phyloP scores from a whole-genome alignment of 2,329 filamentous ascomycete species.

The Sphaerulina vaccinii region DNA sequence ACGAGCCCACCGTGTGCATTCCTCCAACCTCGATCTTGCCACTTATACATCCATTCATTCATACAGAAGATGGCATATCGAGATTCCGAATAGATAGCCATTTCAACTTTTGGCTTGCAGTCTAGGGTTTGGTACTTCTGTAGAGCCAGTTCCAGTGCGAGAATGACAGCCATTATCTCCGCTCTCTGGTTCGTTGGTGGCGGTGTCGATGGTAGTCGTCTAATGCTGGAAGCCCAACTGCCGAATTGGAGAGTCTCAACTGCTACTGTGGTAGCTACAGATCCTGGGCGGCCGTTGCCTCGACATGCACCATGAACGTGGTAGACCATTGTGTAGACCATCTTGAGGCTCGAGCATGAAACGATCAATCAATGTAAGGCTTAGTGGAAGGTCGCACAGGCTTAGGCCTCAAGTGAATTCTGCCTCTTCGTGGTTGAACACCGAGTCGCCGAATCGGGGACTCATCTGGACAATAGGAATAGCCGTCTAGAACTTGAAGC shows the following conservation, averaged over 20 bases:
- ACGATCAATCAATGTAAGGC: neutral
- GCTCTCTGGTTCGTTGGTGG: neutral
- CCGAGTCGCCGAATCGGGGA: neutral
- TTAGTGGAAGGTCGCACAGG: neutral
- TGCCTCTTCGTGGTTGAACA: neutral
- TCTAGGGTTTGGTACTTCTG: neutral
- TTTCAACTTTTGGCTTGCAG: too few species aligned
- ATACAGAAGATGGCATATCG: too few species aligned
- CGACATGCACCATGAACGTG: conserved; percentile 4
- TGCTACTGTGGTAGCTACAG: neutral
- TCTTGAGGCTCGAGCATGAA: neutral
- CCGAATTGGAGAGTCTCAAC: neutral
- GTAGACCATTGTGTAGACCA: neutral
- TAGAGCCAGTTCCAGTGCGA: neutral
- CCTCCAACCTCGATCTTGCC: too few species aligned
- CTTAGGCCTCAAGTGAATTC: neutral
- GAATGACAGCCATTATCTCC: neutral
- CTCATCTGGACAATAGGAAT: too few species aligned
- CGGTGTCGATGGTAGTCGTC: neutral
- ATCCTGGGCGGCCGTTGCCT: neutral
- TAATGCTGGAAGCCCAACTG: neutral
- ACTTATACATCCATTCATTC: too few species aligned
- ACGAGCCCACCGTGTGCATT: too few species aligned
- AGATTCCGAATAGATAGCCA: too few species aligned
- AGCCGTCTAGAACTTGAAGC: too few species aligned